Evolutionary conservation across 208 protist genomes (phyloP).

Genomic region (Angomonas ambiguus): DNA sequence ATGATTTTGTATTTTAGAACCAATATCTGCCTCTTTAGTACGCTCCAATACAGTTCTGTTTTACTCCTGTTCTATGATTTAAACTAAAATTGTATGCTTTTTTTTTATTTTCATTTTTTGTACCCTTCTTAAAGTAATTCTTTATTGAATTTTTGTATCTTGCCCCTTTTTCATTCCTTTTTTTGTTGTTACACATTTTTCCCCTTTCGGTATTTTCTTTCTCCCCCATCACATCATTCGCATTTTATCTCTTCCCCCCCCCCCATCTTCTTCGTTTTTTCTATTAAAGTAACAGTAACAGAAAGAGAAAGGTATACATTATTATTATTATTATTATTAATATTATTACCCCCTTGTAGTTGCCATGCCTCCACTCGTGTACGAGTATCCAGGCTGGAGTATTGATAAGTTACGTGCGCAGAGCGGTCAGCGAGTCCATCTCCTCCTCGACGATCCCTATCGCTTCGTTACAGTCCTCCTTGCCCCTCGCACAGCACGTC

Average conservation of each 20-base stretch:
- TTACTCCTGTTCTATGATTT: background rate
- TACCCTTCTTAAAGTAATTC: conserved; percentile 4
- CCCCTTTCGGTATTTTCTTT: background rate
- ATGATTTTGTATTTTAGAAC: conserved; percentile 2
- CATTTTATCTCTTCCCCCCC: conserved; percentile 1
- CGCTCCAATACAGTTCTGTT: background rate
- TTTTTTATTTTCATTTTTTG: background rate
- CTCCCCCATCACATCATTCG: too few species aligned
- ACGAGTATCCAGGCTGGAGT: conserved; percentile 82
- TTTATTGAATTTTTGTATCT: conserved; percentile 6
- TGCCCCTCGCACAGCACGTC: conserved; percentile 1
- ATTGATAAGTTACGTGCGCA: conserved; percentile 58
- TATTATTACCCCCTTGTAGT: background rate
- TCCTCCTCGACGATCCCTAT: conserved; percentile 75
- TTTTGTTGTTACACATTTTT: conserved; percentile 15
- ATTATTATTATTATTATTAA: background rate
- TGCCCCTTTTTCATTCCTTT: conserved; percentile 12
- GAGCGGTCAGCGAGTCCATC: conserved; percentile 70
- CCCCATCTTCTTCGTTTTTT: background rate
- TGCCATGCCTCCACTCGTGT: conserved; percentile 4
- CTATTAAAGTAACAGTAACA: background rate
- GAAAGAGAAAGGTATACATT: background rate
- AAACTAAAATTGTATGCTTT: background rate
- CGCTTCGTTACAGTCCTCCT: conserved; percentile 83
- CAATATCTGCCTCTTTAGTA: conserved; percentile 9